Percentiles rank a stretch among this genome's conserved stretches.
Conservation (phyloP, 2,329 filamentous ascomycete genomes). For the Orbilia quercus region DNA sequence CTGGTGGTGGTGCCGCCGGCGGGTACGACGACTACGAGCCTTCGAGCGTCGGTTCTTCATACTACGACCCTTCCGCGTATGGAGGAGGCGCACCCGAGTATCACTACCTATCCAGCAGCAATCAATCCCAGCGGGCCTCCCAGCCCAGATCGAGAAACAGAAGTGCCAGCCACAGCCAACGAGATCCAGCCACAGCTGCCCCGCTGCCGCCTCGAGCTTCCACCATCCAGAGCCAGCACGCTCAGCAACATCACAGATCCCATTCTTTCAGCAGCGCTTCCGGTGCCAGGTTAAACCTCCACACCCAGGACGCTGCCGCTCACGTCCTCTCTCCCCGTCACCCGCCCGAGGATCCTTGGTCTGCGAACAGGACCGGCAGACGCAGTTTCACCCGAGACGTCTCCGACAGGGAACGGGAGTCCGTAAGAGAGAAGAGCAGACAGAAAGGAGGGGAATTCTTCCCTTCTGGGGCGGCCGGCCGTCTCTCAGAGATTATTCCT, state of each 20-base stretch:
- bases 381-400: slow-evolving; percentile 44
- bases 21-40: slow-evolving; percentile 55
- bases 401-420: slow-evolving; percentile 47
- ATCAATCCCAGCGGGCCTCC: slow-evolving; percentile 52
- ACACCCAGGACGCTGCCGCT: slow-evolving; percentile 32
- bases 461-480: slow-evolving; percentile 44
- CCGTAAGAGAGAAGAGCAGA: slow-evolving; percentile 50
- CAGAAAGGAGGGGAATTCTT: slow-evolving; percentile 51
- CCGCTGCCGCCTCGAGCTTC: slow-evolving; percentile 39
- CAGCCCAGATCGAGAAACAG: slow-evolving; percentile 52
- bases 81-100: slow-evolving; percentile 51
- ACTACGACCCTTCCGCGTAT: slow-evolving; percentile 55
- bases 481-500: slow-evolving; percentile 54
- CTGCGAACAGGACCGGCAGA: slow-evolving; percentile 18
- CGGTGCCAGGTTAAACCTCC: slow-evolving; percentile 39
- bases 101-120: slow-evolving; percentile 55
- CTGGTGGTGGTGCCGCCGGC: slow-evolving; percentile 40
- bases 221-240: slow-evolving; percentile 52
- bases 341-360: slow-evolving; percentile 48
- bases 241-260: slow-evolving; percentile 45
- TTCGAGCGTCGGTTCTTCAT: slow-evolving; percentile 55
- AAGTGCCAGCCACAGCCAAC: slow-evolving; percentile 40
- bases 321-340: slow-evolving; percentile 47
- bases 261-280: slow-evolving; percentile 50
- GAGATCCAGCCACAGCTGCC: slow-evolving; percentile 32